Evolutionary conservation across 1,139 yeast genomes (phyloP).

Genomic region (Schizosaccharomyces versatilis): DNA sequence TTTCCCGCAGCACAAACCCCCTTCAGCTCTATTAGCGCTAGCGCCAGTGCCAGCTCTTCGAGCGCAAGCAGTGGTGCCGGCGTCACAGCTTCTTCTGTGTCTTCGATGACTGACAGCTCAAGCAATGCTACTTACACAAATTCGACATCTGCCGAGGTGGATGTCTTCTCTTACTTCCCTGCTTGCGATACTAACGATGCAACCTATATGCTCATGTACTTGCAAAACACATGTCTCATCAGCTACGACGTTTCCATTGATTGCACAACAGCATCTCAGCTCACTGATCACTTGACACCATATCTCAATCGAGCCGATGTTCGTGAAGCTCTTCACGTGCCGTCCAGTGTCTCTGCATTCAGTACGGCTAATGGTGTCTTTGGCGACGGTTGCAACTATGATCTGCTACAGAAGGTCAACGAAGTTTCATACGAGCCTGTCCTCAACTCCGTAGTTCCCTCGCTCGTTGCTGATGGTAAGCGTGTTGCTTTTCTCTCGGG

Average conservation of each 20-base stretch:
- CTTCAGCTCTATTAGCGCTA: not conserved
- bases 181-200: not conserved
- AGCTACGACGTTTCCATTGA: not conserved
- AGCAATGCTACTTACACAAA: no score
- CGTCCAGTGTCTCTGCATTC: not conserved
- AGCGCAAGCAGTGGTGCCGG: no score
- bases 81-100: no score
- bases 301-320: slow-evolving; percentile 2
- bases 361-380: slow-evolving; percentile 2
- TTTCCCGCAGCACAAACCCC: not conserved
- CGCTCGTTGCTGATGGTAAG: slow-evolving; percentile 1
- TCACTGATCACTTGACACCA: not conserved
- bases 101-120: no score
- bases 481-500: slow-evolving; percentile 6
- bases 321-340: not conserved
- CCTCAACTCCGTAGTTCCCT: slow-evolving; percentile 1
- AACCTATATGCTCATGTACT: not conserved
- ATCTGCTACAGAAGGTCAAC: slow-evolving; percentile 2
- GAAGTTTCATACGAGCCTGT: slow-evolving; percentile 1
- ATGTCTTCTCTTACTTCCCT: not conserved
- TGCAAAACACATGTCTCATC: not conserved
- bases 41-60: no score
- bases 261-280: not conserved
- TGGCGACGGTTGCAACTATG: not conserved
- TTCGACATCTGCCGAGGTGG: not conserved